Percentiles rank a stretch among this genome's conserved stretches.
Evolutionary conservation across 306 rosid genomes (phyloP).

Genomic region (Prinsepia uniflora): DNA sequence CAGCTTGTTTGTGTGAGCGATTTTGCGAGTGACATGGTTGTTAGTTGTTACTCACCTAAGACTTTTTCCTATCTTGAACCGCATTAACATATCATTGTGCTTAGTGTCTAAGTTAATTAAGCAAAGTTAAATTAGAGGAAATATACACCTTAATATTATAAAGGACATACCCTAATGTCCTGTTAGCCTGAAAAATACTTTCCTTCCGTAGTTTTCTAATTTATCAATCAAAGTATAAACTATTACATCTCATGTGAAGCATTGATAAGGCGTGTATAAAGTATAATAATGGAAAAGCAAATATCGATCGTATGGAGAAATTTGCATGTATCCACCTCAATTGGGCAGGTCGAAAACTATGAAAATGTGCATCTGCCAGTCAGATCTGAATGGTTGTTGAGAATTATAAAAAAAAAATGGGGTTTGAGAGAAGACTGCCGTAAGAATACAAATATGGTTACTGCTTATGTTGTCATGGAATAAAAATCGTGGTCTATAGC

Average conservation of each 20-base stretch:
- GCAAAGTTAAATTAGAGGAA: not conserved
- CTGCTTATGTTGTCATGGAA: too few species aligned
- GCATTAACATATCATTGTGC: not conserved
- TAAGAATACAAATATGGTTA: not conserved
- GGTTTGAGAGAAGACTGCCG: not conserved
- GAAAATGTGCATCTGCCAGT: conserved; percentile 1
- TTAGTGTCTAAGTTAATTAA: not conserved
- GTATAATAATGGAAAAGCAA: not conserved
- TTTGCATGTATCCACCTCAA: too few species aligned
- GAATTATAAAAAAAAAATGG: not conserved
- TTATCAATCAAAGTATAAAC: not conserved
- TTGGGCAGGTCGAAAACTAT: not conserved
- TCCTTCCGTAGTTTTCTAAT: not conserved
- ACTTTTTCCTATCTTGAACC: too few species aligned
- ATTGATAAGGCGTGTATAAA: not conserved
- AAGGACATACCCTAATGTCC: not conserved
- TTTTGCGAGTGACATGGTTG: too few species aligned
- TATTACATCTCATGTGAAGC: not conserved
- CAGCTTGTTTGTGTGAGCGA: too few species aligned
- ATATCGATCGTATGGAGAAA: not conserved
- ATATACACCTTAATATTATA: not conserved
- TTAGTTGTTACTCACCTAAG: too few species aligned
- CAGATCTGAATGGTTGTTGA: not conserved
- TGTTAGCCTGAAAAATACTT: too few species aligned
- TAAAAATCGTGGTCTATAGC: too few species aligned